These are phyloP conservation scores for Sordaria brevicollis DNA, from an alignment of 495 filamentous ascomycete species.

Conservation along the genomic window DNA sequence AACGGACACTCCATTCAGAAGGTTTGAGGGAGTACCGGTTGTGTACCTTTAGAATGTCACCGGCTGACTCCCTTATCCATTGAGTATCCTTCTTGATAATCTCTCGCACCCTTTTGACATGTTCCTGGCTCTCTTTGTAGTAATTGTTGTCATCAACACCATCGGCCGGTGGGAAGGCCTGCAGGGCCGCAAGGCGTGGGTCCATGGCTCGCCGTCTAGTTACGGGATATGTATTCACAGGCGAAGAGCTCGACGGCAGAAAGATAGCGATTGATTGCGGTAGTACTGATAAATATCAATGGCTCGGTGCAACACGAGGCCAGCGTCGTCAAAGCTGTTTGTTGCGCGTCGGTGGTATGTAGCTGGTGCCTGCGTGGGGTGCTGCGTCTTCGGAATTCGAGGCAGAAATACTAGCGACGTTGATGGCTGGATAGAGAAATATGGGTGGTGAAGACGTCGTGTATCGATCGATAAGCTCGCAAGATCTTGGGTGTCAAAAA, in stretches of 20 bases:
- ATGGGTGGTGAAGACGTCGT: neutral
- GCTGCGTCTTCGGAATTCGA: neutral
- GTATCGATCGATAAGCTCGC: neutral
- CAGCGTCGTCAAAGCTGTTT: neutral
- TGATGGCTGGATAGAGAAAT: neutral
- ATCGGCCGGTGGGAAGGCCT: conserved; percentile 28
- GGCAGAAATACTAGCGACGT: neutral
- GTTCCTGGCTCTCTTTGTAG: conserved; percentile 18
- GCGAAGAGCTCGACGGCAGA: neutral
- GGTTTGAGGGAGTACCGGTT: neutral
- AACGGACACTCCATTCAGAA: neutral
- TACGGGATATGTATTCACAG: neutral
- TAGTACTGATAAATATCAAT: neutral
- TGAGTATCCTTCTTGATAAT: conserved; percentile 19
- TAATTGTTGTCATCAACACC: conserved; percentile 12
- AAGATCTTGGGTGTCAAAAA: neutral
- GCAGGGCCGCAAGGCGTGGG: conserved; percentile 23
- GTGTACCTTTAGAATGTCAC: conserved; percentile 24
- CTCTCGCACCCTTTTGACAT: conserved; percentile 22
- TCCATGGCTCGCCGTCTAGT: conserved; percentile 21
- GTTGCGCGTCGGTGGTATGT: neutral
- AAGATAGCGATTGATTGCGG: neutral
- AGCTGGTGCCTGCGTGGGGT: neutral
- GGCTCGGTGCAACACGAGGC: neutral
- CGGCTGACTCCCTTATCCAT: conserved; percentile 5